Conservation (phyloP, 805 yeast genomes). For the Metschnikowia cubensis region DNA sequence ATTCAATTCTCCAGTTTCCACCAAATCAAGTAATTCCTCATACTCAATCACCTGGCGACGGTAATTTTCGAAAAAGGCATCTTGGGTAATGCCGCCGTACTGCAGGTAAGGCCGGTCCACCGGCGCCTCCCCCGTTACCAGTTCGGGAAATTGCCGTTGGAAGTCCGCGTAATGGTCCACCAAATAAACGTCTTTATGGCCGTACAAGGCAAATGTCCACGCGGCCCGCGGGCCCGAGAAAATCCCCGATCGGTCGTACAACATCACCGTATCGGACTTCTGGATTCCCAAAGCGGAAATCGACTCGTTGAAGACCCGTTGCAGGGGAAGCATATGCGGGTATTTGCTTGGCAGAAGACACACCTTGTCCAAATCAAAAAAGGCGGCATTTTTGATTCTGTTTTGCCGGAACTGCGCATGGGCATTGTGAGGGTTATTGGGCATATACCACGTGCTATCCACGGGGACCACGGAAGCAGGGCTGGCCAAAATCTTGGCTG, state of each 20-base stretch:
- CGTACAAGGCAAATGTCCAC: conserved; percentile 82
- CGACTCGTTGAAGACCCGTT: conserved; percentile 49
- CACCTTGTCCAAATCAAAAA: conserved; percentile 18
- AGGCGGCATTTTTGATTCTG: conserved; percentile 39
- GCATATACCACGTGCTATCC: conserved; percentile 93
- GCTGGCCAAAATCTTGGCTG: conserved; percentile 10
- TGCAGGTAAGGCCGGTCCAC: conserved; percentile 5
- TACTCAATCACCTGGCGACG: conserved; percentile 54
- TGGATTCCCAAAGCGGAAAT: conserved; percentile 54
- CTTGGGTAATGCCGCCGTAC: conserved; percentile 21
- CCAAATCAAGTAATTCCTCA: conserved; percentile 62
- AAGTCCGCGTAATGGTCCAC: conserved; percentile 66
- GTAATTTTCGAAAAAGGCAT: conserved; percentile 31
- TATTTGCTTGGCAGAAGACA: conserved; percentile 48
- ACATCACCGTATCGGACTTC: conserved; percentile 57
- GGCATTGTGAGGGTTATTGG: conserved; percentile 62
- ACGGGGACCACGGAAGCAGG: conserved; percentile 46
- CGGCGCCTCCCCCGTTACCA: conserved; percentile 14
- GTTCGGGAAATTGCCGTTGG: conserved; percentile 37
- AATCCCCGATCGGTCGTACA: conserved; percentile 82
- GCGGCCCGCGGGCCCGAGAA: conserved; percentile 89
- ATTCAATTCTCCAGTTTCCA: conserved; percentile 43
- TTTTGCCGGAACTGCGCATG: conserved; percentile 46
- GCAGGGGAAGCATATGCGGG: conserved; percentile 89
- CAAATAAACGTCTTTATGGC: conserved; percentile 65